Evolutionary conservation across 768 basidiomycete genomes (phyloP).

Genomic region (Dendrothele bispora): DNA sequence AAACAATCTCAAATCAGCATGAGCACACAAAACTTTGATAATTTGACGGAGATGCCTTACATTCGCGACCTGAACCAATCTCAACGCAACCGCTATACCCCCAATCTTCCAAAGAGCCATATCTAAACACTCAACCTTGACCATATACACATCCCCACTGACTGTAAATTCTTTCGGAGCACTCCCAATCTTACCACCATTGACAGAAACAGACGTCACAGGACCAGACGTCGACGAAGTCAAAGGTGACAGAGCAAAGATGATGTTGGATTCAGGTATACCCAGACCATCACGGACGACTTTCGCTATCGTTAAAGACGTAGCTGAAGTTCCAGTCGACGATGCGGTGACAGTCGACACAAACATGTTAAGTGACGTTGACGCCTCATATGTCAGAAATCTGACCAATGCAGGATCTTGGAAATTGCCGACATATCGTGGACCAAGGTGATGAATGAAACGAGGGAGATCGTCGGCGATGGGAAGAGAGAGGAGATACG

Average conservation of each 20-base stretch:
- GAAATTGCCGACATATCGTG: slow-evolving; percentile 74
- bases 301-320: slow-evolving; percentile 41
- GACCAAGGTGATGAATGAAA: slow-evolving; percentile 80
- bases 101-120: slow-evolving; percentile 80
- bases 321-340: too few species aligned
- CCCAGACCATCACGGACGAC: slow-evolving; percentile 51
- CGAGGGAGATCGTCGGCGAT: slow-evolving; percentile 72
- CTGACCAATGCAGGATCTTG: slow-evolving; percentile 68
- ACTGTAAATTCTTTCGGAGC: slow-evolving; percentile 20
- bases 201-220: not conserved
- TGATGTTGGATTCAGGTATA: slow-evolving; percentile 34
- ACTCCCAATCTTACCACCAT: slow-evolving; percentile 2
- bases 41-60: too few species aligned
- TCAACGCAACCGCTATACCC: slow-evolving; percentile 71
- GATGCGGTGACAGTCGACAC: slow-evolving; percentile 46
- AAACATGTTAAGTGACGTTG: slow-evolving; percentile 82
- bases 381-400: slow-evolving; percentile 84
- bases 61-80: slow-evolving; percentile 74
- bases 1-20: slow-evolving; percentile 1
- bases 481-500: slow-evolving; percentile 58
- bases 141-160: slow-evolving; percentile 57
- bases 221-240: slow-evolving; percentile 21
- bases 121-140: slow-evolving; percentile 68
- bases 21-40: slow-evolving; percentile 2
- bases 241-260: slow-evolving; percentile 42